Percentiles rank a stretch among this genome's conserved stretches.
Evolutionary conservation across 805 yeast genomes (phyloP).

Genomic region (Lipomyces yamadae): DNA sequence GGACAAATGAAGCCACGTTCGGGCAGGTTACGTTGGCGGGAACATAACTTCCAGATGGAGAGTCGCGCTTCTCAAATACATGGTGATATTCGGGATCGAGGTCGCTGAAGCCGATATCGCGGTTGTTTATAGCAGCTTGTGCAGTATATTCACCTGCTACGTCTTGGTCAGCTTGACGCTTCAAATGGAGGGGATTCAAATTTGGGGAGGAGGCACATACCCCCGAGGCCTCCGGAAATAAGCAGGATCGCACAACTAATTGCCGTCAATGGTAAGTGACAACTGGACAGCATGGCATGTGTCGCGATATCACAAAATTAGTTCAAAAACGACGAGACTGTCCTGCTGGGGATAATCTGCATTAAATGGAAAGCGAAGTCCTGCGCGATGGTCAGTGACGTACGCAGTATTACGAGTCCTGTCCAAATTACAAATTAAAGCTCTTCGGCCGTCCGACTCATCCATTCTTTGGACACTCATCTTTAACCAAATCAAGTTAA

Average conservation of each 20-base stretch:
- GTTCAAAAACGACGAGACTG: neutral
- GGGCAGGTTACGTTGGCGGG: constrained; percentile 57
- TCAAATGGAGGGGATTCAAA: neutral
- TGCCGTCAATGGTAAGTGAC: neutral
- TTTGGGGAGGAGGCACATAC: neutral
- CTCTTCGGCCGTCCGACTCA: too few relatives aligned
- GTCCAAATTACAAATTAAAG: too few relatives aligned
- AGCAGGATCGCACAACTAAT: neutral
- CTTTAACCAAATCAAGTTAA: too few relatives aligned
- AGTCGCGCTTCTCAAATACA: neutral
- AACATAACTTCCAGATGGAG: constrained; percentile 52
- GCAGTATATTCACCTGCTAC: neutral
- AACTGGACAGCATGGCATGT: neutral
- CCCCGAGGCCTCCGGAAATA: neutral
- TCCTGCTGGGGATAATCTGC: neutral
- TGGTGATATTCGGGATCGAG: neutral
- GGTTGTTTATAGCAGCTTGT: neutral
- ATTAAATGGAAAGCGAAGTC: too few relatives aligned
- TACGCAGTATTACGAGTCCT: too few relatives aligned
- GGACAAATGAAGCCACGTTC: constrained; percentile 40
- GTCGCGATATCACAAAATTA: neutral
- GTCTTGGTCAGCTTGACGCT: neutral
- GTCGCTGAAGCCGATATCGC: neutral
- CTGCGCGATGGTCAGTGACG: too few relatives aligned
- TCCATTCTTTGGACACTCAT: too few relatives aligned